phyloP scores from a whole-genome alignment of 805 yeast genomes.

The Cyberlindnera petersonii region DNA sequence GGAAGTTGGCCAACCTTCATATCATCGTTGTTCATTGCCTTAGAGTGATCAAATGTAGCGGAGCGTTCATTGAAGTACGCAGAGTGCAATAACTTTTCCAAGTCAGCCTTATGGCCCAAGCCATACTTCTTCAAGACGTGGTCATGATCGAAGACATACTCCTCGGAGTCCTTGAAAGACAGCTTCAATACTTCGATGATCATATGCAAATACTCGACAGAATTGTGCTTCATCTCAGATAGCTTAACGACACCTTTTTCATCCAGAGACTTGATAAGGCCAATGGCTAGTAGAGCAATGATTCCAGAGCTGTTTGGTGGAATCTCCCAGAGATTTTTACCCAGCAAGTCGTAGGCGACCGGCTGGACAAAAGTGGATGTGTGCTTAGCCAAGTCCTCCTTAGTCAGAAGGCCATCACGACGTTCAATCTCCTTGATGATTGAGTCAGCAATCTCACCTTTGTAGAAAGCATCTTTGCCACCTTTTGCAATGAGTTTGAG shows the following conservation, averaged over 20 bases:
- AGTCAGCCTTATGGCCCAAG: slow-evolving; percentile 31
- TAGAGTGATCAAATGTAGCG: slow-evolving; percentile 37
- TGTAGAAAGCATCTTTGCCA: slow-evolving; percentile 67
- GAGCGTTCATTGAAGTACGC: slow-evolving; percentile 50
- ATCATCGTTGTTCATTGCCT: slow-evolving; percentile 38
- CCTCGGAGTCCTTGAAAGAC: slow-evolving; percentile 72
- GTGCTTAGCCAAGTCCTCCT: slow-evolving; percentile 55
- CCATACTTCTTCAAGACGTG: slow-evolving; percentile 32
- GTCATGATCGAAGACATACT: slow-evolving; percentile 61
- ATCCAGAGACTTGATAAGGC: slow-evolving; percentile 56
- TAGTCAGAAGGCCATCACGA: slow-evolving; percentile 53
- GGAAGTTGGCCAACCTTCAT: slow-evolving; percentile 51
- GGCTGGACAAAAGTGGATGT: slow-evolving; percentile 64
- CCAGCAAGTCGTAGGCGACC: slow-evolving; percentile 48
- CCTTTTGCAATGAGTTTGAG: slow-evolving; percentile 46
- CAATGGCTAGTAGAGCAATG: slow-evolving; percentile 68
- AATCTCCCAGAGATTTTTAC: slow-evolving; percentile 65
- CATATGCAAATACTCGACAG: slow-evolving; percentile 64
- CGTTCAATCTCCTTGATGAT: slow-evolving; percentile 50
- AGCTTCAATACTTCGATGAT: slow-evolving; percentile 69
- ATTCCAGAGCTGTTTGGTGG: slow-evolving; percentile 86
- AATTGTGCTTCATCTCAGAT: slow-evolving; percentile 50
- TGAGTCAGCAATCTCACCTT: slow-evolving; percentile 64
- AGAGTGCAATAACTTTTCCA: slow-evolving; percentile 37
- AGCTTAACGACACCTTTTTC: slow-evolving; percentile 42